These are phyloP conservation scores for Venturia effusa DNA, from an alignment of 2,329 filamentous ascomycete species.

Conservation along the genomic window DNA sequence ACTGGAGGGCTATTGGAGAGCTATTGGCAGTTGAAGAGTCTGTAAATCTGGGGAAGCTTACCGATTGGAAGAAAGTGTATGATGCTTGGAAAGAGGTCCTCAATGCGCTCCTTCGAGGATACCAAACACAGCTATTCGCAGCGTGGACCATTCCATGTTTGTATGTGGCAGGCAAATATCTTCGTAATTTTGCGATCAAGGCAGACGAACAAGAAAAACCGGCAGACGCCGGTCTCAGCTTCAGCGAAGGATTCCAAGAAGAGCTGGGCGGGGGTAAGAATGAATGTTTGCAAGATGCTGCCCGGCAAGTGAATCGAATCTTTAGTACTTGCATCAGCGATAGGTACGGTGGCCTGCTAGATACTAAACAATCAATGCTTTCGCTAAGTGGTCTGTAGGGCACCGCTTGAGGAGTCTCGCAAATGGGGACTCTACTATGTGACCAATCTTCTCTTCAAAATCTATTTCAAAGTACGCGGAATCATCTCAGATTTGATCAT, in stretches of 20 bases:
- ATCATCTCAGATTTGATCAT: background rate
- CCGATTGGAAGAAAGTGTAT: constrained; percentile 76
- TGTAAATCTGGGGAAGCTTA: constrained; percentile 31
- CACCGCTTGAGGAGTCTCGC: constrained; percentile 73
- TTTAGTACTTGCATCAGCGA: constrained; percentile 87
- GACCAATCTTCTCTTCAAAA: constrained; percentile 93
- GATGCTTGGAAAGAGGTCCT: constrained; percentile 80
- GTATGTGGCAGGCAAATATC: constrained; percentile 76
- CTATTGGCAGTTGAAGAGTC: constrained; percentile 56
- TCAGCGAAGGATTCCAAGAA: constrained; percentile 54
- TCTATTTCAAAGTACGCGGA: constrained; percentile 71
- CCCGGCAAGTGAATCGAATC: constrained; percentile 80
- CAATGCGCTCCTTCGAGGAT: constrained; percentile 67
- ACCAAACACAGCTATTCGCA: constrained; percentile 63
- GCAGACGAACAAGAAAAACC: constrained; percentile 62
- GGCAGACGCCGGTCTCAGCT: constrained; percentile 34
- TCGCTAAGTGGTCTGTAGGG: constrained; percentile 37
- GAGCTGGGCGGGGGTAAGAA: constrained; percentile 75
- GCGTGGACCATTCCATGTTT: constrained; percentile 90
- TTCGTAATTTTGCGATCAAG: constrained; percentile 80
- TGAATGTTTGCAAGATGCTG: constrained; percentile 81
- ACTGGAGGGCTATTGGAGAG: constrained; percentile 73
- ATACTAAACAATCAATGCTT: constrained; percentile 3
- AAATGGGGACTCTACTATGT: constrained; percentile 98
- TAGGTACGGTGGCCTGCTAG: constrained; percentile 45